Conservation (phyloP, 768 basidiomycete genomes). For the Termitomyces sp. region DNA sequence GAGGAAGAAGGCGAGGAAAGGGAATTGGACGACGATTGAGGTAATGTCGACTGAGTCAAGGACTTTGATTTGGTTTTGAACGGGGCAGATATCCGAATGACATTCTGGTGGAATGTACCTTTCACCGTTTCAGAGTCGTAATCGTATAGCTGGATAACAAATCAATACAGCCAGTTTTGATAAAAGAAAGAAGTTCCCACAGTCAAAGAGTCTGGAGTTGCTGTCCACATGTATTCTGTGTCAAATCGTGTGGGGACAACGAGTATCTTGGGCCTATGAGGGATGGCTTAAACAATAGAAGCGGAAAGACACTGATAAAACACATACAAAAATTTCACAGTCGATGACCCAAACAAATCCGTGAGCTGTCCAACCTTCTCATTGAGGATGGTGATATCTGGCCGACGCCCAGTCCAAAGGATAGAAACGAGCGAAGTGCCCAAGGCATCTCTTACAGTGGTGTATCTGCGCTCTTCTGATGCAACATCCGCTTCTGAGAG, state of each 20-base stretch:
- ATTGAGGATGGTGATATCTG: constrained; percentile 44
- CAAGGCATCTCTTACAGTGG: constrained; percentile 35
- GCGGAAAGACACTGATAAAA: not conserved
- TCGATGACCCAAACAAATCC: constrained; percentile 53
- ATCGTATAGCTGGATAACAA: constrained; percentile 40
- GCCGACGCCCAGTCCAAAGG: constrained; percentile 47
- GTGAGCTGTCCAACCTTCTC: constrained; percentile 47
- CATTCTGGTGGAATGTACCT: constrained; percentile 48
- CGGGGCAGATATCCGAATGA: constrained; percentile 35
- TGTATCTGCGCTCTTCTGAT: constrained; percentile 27
- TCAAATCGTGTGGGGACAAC: constrained; percentile 60
- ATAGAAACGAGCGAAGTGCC: constrained; percentile 42
- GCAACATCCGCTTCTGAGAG: not conserved
- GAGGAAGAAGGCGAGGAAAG: not conserved
- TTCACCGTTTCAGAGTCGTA: constrained; percentile 43
- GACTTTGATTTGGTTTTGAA: constrained; percentile 17
- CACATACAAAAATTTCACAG: constrained; percentile 45
- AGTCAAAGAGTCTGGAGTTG: constrained; percentile 45
- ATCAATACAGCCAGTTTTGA: not conserved
- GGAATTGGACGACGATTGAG: constrained; percentile 15
- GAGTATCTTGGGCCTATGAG: constrained; percentile 49
- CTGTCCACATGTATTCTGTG: constrained; percentile 55
- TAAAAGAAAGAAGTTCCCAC: constrained; percentile 26
- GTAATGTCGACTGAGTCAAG: constrained; percentile 1
- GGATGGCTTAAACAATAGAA: constrained; percentile 1